Conservation (phyloP, 140 eudicot genomes). For the Erigeron philadelphicus region DNA sequence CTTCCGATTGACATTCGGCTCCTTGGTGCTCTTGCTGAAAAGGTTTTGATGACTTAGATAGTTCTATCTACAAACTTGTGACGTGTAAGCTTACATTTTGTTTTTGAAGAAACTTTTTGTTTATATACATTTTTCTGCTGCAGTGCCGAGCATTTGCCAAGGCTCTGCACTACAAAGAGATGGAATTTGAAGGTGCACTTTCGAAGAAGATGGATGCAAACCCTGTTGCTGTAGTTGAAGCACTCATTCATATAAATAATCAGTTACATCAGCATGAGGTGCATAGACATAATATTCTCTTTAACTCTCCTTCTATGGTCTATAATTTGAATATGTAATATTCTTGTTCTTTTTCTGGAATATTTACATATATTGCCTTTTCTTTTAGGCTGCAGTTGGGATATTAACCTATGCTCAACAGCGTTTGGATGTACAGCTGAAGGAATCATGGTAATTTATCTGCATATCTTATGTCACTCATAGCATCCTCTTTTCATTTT, state of each 20-base stretch:
- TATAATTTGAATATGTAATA: constrained; percentile 16
- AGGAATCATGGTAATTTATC: constrained; percentile 79
- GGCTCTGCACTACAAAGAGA: constrained; percentile 97
- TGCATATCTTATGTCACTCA: constrained; percentile 4
- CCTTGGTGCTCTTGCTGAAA: constrained; percentile 99
- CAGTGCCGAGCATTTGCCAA: constrained; percentile 99
- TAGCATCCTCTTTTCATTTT: constrained; percentile 4
- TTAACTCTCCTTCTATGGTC: not conserved
- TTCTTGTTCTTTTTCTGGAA: not conserved
- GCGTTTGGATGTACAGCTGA: constrained; percentile 80
- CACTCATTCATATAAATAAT: constrained; percentile 91
- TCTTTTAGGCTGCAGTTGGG: constrained; percentile 88
- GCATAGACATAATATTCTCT: constrained; percentile 12
- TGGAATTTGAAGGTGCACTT: constrained; percentile 96
- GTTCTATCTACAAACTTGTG: constrained; percentile 18
- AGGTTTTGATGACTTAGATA: constrained; percentile 45
- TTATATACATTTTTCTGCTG: constrained; percentile 23
- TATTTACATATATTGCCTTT: constrained; percentile 7
- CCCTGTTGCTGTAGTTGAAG: constrained; percentile 96
- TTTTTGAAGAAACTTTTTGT: constrained; percentile 7
- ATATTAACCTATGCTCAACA: constrained; percentile 92
- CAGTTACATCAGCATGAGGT: constrained; percentile 99
- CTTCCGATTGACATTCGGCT: constrained; percentile 98
- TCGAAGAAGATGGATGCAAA: constrained; percentile 90
- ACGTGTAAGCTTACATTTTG: constrained; percentile 2